Conservation (phyloP, 768 basidiomycete genomes). For the Cystobasidiopsis lactophilus region DNA sequence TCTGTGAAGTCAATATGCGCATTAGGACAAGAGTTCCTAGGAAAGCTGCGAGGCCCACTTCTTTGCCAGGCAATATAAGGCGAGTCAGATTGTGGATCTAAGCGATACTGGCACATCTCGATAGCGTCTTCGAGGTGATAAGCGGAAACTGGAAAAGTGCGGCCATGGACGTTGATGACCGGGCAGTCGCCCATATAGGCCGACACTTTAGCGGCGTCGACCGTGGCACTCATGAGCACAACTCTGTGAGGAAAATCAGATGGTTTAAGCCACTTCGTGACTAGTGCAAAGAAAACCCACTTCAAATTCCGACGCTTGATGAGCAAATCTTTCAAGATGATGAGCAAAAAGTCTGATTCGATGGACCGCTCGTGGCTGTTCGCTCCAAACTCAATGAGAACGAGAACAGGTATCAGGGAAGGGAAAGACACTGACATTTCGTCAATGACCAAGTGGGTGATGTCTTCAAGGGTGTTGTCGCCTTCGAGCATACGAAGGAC, state of each 20-base stretch:
- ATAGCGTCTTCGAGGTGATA: slow-evolving; percentile 78
- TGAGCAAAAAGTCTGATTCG: slow-evolving; percentile 87
- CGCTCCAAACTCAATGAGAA: too few species aligned
- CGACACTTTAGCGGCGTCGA: slow-evolving; percentile 50
- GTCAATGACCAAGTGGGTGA: slow-evolving; percentile 89
- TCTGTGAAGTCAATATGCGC: slow-evolving; percentile 24
- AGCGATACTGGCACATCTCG: slow-evolving; percentile 34
- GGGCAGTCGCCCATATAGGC: slow-evolving; percentile 64
- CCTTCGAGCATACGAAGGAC: slow-evolving; percentile 91
- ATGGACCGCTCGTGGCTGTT: slow-evolving; percentile 93
- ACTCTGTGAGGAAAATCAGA: slow-evolving; percentile 44
- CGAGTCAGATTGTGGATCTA: slow-evolving; percentile 28
- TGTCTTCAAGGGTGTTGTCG: slow-evolving; percentile 68
- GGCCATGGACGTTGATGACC: slow-evolving; percentile 66
- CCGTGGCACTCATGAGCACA: slow-evolving; percentile 87
- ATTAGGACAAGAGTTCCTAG: neutral
- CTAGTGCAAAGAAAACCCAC: slow-evolving; percentile 27
- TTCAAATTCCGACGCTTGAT: slow-evolving; percentile 59
- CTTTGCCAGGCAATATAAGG: slow-evolving; percentile 32
- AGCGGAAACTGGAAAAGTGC: slow-evolving; percentile 78
- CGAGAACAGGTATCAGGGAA: neutral
- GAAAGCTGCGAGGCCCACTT: neutral
- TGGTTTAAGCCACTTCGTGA: slow-evolving; percentile 1
- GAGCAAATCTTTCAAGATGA: slow-evolving; percentile 68
- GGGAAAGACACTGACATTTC: slow-evolving; percentile 33